These are phyloP conservation scores for Saprolegnia parasitica DNA, from an alignment of 352 stramenopile species.

Conservation along the genomic window DNA sequence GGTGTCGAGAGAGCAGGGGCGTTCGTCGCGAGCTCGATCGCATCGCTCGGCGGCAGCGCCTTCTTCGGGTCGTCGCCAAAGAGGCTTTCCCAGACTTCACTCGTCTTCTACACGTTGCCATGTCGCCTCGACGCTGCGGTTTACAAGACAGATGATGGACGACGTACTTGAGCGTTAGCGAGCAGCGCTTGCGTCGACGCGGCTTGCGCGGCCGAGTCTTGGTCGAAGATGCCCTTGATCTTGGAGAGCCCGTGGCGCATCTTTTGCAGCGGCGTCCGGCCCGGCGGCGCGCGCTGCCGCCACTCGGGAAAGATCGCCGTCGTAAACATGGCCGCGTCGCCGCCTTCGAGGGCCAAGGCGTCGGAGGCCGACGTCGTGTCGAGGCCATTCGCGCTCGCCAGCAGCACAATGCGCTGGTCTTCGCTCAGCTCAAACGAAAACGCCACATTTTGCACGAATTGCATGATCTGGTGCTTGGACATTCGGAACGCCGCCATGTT, in stretches of 20 bases:
- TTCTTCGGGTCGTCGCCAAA: constrained; percentile 20
- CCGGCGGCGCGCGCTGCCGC: constrained; percentile 16
- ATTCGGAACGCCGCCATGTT: constrained; percentile 67
- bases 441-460: constrained; percentile 69
- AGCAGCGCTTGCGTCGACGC: constrained; percentile 25
- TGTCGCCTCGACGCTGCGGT: not conserved
- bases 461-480: constrained; percentile 52
- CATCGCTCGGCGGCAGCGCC: not conserved
- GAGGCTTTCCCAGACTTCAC: constrained; percentile 15
- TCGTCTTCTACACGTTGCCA: constrained; percentile 21
- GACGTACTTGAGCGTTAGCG: constrained; percentile 18
- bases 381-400: constrained; percentile 45
- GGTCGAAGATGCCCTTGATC: constrained; percentile 28
- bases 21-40: not conserved
- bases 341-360: constrained; percentile 5
- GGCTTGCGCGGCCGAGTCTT: not conserved
- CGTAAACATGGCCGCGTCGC: constrained; percentile 23
- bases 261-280: constrained; percentile 5
- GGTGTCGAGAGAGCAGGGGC: not conserved
- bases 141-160: too few species aligned
- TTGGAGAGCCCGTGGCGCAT: constrained; percentile 14
- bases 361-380: not conserved
- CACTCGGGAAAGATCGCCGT: constrained; percentile 27
- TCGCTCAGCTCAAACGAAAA: constrained; percentile 77
- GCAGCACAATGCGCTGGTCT: constrained; percentile 66